phyloP scores from a whole-genome alignment of 2,329 filamentous ascomycete genomes.

The Tolypocladium pustulatum region DNA sequence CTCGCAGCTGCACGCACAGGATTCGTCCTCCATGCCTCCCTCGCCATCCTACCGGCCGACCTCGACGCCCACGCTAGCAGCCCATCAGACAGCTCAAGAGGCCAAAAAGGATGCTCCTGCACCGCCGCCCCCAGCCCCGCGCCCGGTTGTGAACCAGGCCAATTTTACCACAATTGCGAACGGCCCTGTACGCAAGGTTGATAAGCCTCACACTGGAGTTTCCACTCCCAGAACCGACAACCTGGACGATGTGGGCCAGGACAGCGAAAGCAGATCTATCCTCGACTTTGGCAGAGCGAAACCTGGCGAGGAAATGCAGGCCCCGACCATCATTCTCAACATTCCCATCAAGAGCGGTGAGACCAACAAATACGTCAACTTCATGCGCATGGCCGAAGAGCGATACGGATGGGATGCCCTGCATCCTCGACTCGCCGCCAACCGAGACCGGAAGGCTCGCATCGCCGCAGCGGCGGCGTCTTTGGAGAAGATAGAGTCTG shows the following conservation, averaged over 20 bases:
- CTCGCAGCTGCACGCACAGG: conserved; percentile 20
- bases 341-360: conserved; percentile 66
- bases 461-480: conserved; percentile 84
- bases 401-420: conserved; percentile 91
- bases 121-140: conserved; percentile 16
- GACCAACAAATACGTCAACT: conserved; percentile 88
- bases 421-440: conserved; percentile 81
- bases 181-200: conserved; percentile 32
- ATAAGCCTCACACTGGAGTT: conserved; percentile 28
- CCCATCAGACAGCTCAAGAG: conserved; percentile 20
- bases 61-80: conserved; percentile 23
- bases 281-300: conserved; percentile 50
- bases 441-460: conserved; percentile 75
- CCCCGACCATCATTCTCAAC: conserved; percentile 73
- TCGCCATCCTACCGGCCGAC: conserved; percentile 28
- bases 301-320: conserved; percentile 46
- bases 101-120: conserved; percentile 27
- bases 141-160: conserved; percentile 25
- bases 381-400: conserved; percentile 85
- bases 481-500: conserved; percentile 63
- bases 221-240: conserved; percentile 39
- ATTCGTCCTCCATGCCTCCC: conserved; percentile 27
- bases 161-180: conserved; percentile 30
- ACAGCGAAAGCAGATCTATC: conserved; percentile 41
- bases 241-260: conserved; percentile 33